Evolutionary conservation across 2,329 filamentous ascomycete species (phyloP).

Genomic region (Cryphonectria naterciae): DNA sequence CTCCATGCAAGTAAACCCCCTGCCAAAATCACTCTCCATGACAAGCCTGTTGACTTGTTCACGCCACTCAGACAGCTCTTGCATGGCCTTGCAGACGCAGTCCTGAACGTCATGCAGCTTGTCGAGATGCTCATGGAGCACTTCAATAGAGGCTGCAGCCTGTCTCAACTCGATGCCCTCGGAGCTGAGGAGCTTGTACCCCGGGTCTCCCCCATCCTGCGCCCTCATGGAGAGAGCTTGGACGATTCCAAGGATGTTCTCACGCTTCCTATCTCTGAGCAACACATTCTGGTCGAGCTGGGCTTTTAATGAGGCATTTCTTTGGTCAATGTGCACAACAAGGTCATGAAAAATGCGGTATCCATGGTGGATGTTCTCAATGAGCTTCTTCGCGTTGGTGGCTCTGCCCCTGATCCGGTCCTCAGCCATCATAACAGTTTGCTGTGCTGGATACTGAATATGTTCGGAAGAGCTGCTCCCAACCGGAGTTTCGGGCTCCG

Average conservation of each 20-base stretch:
- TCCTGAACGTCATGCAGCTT: not conserved
- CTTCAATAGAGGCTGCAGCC: not conserved
- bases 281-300: slow-evolving; percentile 17
- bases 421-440: slow-evolving; percentile 7
- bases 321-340: slow-evolving; percentile 17
- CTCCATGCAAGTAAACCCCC: not conserved
- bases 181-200: not conserved
- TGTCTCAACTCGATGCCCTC: not conserved
- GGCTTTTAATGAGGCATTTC: slow-evolving; percentile 13
- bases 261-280: not conserved
- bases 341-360: slow-evolving; percentile 15
- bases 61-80: slow-evolving; percentile 16
- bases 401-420: slow-evolving; percentile 5
- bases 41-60: slow-evolving; percentile 4
- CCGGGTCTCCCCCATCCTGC: not conserved
- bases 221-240: not conserved
- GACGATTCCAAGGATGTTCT: not conserved
- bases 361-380: slow-evolving; percentile 14
- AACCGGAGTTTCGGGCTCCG: not conserved
- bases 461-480: slow-evolving; percentile 2
- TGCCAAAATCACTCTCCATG: slow-evolving; percentile 12
- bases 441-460: slow-evolving; percentile 12
- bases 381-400: slow-evolving; percentile 9
- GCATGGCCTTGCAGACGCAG: slow-evolving; percentile 1
- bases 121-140: not conserved